Percentiles rank a stretch among this genome's conserved stretches.
Evolutionary conservation across 768 basidiomycete species (phyloP).

Genomic region (Lactarius akahatsu): DNA sequence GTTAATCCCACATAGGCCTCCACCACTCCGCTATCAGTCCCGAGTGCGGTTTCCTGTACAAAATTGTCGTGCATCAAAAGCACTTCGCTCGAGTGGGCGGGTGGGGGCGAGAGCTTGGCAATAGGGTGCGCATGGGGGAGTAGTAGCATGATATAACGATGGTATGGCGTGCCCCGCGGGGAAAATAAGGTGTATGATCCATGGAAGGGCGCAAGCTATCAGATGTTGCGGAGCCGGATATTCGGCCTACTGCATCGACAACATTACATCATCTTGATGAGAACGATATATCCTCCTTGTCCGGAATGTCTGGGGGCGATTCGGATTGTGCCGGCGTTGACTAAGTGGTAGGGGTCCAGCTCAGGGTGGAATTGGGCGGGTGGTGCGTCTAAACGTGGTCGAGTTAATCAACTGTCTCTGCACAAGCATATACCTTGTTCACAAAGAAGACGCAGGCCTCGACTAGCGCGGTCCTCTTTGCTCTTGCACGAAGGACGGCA

Average conservation of each 20-base stretch:
- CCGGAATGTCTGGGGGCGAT: conserved; percentile 70
- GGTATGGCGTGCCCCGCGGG: conserved; percentile 85
- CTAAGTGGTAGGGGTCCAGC: conserved; percentile 67
- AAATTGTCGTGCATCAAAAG: conserved; percentile 69
- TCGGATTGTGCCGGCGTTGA: not conserved
- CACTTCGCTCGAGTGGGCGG: conserved; percentile 42
- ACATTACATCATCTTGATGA: conserved; percentile 18
- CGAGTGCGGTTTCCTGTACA: conserved; percentile 49
- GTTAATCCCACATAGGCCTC: conserved; percentile 49
- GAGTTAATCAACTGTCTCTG: not conserved
- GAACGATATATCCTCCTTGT: conserved; percentile 55
- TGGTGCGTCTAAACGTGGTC: conserved; percentile 50
- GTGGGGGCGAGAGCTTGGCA: conserved; percentile 29
- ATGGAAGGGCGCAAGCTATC: conserved; percentile 38
- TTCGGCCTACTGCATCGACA: conserved; percentile 32
- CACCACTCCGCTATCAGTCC: conserved; percentile 37
- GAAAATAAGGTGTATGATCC: conserved; percentile 72
- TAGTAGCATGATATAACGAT: conserved; percentile 80
- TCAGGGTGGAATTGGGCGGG: conserved; percentile 79
- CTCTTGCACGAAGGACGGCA: conserved; percentile 31
- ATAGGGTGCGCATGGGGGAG: conserved; percentile 56
- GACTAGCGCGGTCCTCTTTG: conserved; percentile 44
- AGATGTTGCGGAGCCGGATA: conserved; percentile 63
- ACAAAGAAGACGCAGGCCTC: conserved; percentile 62
- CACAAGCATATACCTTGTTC: conserved; percentile 52